Conservation (phyloP, 352 stramenopile genomes). For the Peronospora destructor region DNA sequence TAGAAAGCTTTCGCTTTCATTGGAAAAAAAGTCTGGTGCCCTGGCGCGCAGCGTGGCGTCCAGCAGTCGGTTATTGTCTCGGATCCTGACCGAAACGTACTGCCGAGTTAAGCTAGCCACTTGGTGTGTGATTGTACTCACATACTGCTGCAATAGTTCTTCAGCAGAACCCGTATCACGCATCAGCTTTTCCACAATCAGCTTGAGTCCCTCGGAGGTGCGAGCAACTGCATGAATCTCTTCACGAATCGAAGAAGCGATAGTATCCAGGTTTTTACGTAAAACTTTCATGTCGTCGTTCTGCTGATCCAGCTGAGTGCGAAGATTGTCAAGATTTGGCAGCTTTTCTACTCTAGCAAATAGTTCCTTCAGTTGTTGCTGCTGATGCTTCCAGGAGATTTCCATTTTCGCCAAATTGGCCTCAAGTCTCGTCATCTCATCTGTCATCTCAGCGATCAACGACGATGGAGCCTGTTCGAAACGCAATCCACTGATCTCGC, state of each 20-base stretch:
- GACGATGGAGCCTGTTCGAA: conserved; percentile 18
- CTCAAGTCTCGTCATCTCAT: conserved; percentile 19
- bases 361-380: conserved; percentile 7
- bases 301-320: conserved; percentile 34
- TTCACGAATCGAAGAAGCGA: conserved; percentile 33
- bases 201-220: conserved; percentile 53
- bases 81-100: conserved; percentile 73
- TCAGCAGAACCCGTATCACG: conserved; percentile 62
- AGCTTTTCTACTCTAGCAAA: conserved; percentile 17
- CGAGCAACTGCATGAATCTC: conserved; percentile 42
- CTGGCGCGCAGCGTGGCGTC: conserved; percentile 66
- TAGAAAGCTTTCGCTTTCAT: conserved; percentile 62
- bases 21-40: conserved; percentile 57
- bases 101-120: conserved; percentile 75
- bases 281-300: conserved; percentile 35
- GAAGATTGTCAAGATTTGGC: conserved; percentile 26
- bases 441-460: conserved; percentile 17
- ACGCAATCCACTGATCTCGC: conserved; percentile 46
- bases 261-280: conserved; percentile 37
- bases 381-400: conserved; percentile 12
- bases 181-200: conserved; percentile 73
- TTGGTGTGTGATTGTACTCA: conserved; percentile 80
- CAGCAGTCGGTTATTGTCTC: conserved; percentile 75
- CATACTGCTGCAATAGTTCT: conserved; percentile 71
- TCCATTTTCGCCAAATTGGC: conserved; percentile 18